Evolutionary conservation across 495 filamentous ascomycete species (phyloP), one percentile per base, ranked within the genome.

Genomic region (Penicillium salamii): DNA sequence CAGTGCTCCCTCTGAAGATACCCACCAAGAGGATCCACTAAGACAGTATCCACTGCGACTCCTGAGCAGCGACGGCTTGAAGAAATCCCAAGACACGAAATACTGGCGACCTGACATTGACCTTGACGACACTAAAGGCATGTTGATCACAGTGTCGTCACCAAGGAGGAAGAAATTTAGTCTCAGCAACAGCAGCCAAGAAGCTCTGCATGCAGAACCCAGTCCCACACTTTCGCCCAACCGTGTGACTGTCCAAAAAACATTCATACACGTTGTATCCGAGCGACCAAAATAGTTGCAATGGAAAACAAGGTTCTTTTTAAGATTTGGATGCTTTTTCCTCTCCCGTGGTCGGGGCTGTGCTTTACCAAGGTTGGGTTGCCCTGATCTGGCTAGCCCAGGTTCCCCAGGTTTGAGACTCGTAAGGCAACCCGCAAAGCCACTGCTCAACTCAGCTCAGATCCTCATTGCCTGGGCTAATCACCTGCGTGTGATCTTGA

Each of bases 51-150:
- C 26, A 35, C 31, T 55, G 7, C 51, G 42, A 28, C 45, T 42
- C 14, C 9, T 50, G 7, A 46, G 28, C 13, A 49, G 45, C 11
- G 38, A 43, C 5, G 21, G 13, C 7, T n/a, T 38, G 11, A 34
- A 35, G 24, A 32, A 17, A 15, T 21, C 37, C 2, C 24, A n/a
- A 7, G 38, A 48, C 20, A 49, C 53, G 1, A 43, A 15, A 15
- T 51, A 38, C 38, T 56, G 53, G 53, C 37, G 53, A 1, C 53
- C 53, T 21, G 53, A 56, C 34, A 38, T 56, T 7, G 39, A 44
- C 24, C 29, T 13, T 15, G 39, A 56, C 5, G 36, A 46, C 3
- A 35, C 12, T 31, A 51, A 51, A n/a, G 26, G 21, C 11, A 32
- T 51, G 7, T 31, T 56, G 2, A 48, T 45, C 28, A 48, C 42